Base-by-base conservation (phyloP, 1,284 basidiomycete species). In the Trametes sp. region DNA sequence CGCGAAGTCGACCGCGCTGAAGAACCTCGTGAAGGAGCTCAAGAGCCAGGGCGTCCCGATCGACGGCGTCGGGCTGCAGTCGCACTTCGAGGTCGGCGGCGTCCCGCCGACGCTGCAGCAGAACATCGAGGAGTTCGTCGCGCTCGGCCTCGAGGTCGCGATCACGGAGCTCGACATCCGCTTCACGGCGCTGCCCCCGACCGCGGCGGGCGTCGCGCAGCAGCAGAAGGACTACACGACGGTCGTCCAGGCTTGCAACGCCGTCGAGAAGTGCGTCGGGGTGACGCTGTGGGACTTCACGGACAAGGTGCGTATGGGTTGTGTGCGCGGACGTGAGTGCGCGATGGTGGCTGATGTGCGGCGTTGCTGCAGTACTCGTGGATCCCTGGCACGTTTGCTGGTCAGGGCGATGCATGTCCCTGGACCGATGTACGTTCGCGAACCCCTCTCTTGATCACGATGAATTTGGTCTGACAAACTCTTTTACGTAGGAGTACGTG, bases 81-180 rank as follows among this genome's bases (percentile, higher is more conserved):
- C 73, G 29, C 84, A 86, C 69, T 75, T 86, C 58, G 82, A 84
- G 63, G 81, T 85, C 59, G 84, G 84, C 23, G 64, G 78, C 49
- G 77, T 86, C 11, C 82, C 84, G 2, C 70, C 78, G 16, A 77
- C 75, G 11, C 69, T 85, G 55, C 76, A 82, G 67, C 73, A 76
- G 35, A 81, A 83, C 64, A 67, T 85, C 33, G 70, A 81, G 68
- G 76, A 79, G 53, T 84, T 87, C 68, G 75, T 79, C 28, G 80
- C 80, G 23, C 79, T 85, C 24, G 86, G 85, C 16, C 74, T 87
- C 44, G 85, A 87, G 64, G 80, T 88, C 21, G 84, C 85, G 19
- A 79, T 87, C 61, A 87, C 85, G 7, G 86, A 87, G 70, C 77
- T 88, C 53, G 86, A 88, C 69, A 82, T 87, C 65, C 79, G 84